These are phyloP conservation scores for Kwoniella botswanensis DNA, from an alignment of 768 basidiomycete species.

Conservation along the genomic window DNA sequence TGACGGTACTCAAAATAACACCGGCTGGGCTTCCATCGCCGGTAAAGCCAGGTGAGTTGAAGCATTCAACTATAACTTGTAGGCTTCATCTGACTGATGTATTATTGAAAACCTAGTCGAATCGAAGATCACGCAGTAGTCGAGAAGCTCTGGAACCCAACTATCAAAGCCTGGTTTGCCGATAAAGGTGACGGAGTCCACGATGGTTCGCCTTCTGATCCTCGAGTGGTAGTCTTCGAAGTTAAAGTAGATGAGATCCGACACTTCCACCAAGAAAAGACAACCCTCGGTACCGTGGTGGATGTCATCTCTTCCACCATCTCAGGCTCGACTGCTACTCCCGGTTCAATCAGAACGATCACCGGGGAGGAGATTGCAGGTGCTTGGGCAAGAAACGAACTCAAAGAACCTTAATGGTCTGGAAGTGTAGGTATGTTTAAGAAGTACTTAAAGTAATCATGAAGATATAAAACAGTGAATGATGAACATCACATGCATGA, in stretches of 20 bases:
- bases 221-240: conserved; percentile 77
- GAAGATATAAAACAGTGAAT: background rate
- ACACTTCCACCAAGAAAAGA: conserved; percentile 76
- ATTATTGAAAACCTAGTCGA: conserved; percentile 60
- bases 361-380: conserved; percentile 69
- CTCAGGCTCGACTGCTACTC: conserved; percentile 69
- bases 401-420: conserved; percentile 39
- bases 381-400: conserved; percentile 41
- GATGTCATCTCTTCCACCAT: conserved; percentile 68
- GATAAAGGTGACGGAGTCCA: conserved; percentile 84
- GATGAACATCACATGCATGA: conserved; percentile 21
- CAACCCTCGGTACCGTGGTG: conserved; percentile 65
- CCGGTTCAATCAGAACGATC: conserved; percentile 79
- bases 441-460: background rate
- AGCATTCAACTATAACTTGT: background rate
- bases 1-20: conserved; percentile 64
- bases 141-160: conserved; percentile 51
- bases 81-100: background rate
- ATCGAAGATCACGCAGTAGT: conserved; percentile 58
- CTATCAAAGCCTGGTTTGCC: conserved; percentile 74
- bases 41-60: conserved; percentile 71
- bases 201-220: conserved; percentile 77
- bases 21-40: conserved; percentile 81
- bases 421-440: background rate
- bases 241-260: conserved; percentile 73